These are phyloP conservation scores for Priceomyces medius DNA, from an alignment of 805 yeast species.

Conservation along the genomic window DNA sequence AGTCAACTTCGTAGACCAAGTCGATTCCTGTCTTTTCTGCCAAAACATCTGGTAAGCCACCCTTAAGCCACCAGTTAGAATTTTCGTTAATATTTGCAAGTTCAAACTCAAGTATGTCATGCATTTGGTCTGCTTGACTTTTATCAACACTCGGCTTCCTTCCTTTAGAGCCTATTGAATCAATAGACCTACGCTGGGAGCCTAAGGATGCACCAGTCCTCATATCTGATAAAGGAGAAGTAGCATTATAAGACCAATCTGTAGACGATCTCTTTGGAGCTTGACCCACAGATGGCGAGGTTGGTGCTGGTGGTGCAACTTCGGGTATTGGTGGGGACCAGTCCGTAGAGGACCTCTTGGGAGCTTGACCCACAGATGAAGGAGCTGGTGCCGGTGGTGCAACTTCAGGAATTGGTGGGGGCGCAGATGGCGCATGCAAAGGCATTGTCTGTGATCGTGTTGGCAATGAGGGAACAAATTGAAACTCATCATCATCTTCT, in stretches of 20 bases:
- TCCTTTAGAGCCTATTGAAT: conserved; percentile 13
- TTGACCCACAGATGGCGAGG: conserved; percentile 1
- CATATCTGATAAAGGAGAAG: conserved; percentile 2
- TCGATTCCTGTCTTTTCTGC: conserved; percentile 44
- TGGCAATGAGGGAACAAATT: conserved; percentile 16
- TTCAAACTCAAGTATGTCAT: conserved; percentile 28
- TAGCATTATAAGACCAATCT: conserved; percentile 11
- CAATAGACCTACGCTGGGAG: conserved; percentile 14
- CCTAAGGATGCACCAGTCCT: conserved; percentile 3
- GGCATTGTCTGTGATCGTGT: conserved; percentile 13
- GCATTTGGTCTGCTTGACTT: conserved; percentile 28
- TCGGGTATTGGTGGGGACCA: conserved; percentile 5
- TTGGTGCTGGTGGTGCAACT: conserved; percentile 4
- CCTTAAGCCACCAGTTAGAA: conserved; percentile 66
- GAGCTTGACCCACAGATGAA: conserved; percentile 1
- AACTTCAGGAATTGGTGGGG: conserved; percentile 8
- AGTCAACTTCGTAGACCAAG: conserved; percentile 65
- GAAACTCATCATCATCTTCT: conserved; percentile 23
- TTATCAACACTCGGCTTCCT: conserved; percentile 16
- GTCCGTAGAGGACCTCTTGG: conserved; percentile 4
- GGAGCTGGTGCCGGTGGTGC: conserved; percentile 11
- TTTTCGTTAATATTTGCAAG: conserved; percentile 23
- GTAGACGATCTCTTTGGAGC: conserved; percentile 4
- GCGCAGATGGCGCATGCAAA: background rate
- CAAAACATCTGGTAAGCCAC: conserved; percentile 56